Evolutionary conservation across 2,329 filamentous ascomycete species (phyloP), one percentile per base, ranked within the genome.

Genomic region (Periconia sp.): DNA sequence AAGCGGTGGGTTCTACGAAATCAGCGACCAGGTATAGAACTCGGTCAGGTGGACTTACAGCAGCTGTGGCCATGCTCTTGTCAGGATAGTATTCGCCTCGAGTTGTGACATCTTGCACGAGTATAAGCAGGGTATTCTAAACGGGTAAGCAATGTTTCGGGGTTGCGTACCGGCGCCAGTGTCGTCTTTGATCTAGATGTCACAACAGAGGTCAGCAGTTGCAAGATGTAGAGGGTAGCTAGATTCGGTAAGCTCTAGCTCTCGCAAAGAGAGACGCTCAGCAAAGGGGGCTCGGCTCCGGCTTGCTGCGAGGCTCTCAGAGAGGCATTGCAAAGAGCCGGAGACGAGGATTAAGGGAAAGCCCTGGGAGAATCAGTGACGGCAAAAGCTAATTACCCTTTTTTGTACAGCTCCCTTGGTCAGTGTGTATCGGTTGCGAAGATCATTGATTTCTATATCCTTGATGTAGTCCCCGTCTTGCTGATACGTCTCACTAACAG

Each of bases 81-180:
- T 97, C 95, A 2, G 94, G 94, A 62, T 94, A 95, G 69, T 97
- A 99, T 68, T 86, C 92, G 75, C 94, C 94, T 69, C 92, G 87
- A 46, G 92, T 97, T 35, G 94, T 99, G 80, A 99, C 90, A 92
- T 99, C 94, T 97, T 91, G 74, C 75, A 74, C 69, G 77, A 69
- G 77, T 66, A 81, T 84, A 77, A 85, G 82, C 78, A 82, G 76
- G 73, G 67, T 72, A 72, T 76, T 77, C 76, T 69, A 75, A 72
- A 72, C 73, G 58, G 67, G 51, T 78, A 84, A 58, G 83, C 89
- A 78, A 83, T 66, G 85, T 51, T 84, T 84, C 42, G 81, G 81
- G 59, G 94, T 83, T 81, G 78, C 92, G 86, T 99, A 99, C 94
- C 94, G 82, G 94, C 92, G 82, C 94, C 94, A 86, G 92, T 97